Evolutionary conservation across 2,329 filamentous ascomycete species (phyloP).

Genomic region (Myriosclerotinia curreyana): DNA sequence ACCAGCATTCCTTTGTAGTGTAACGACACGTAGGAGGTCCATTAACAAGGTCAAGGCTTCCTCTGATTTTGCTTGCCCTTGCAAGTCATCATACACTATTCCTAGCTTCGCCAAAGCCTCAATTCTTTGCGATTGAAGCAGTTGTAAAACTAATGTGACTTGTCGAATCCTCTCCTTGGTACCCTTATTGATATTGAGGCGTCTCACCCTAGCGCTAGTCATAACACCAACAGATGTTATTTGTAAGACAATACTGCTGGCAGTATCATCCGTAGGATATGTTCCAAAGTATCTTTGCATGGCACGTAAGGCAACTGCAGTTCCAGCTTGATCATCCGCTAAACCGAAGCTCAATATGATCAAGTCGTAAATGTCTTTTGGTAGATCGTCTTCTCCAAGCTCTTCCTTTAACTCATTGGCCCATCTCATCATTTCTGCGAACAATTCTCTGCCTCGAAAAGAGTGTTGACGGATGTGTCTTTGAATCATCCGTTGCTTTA

Average conservation of each 20-base stretch:
- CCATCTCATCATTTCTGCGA: constrained; percentile 46
- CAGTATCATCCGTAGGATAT: constrained; percentile 47
- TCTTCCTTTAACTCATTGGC: constrained; percentile 39
- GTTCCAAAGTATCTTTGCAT: constrained; percentile 45
- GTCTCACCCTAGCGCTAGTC: constrained; percentile 37
- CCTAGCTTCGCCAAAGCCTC: constrained; percentile 33
- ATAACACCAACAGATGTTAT: constrained; percentile 43
- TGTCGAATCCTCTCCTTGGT: constrained; percentile 46
- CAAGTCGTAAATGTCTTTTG: constrained; percentile 49
- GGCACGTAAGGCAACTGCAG: constrained; percentile 48
- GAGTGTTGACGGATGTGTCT: not conserved
- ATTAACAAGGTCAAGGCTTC: constrained; percentile 36
- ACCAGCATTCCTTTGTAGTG: constrained; percentile 14
- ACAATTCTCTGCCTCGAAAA: constrained; percentile 39
- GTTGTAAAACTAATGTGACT: constrained; percentile 45
- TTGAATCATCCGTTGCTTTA: constrained; percentile 28
- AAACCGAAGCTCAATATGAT: constrained; percentile 52
- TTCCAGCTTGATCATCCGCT: constrained; percentile 48
- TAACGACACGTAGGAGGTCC: constrained; percentile 35
- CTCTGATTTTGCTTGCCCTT: constrained; percentile 33
- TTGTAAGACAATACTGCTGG: constrained; percentile 48
- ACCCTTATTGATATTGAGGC: constrained; percentile 40
- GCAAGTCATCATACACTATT: constrained; percentile 34
- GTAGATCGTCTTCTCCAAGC: constrained; percentile 41
- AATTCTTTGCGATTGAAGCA: constrained; percentile 40